phyloP scores from a whole-genome alignment of 176 grass and related monocot species.

The Aegilops sharonensis region DNA sequence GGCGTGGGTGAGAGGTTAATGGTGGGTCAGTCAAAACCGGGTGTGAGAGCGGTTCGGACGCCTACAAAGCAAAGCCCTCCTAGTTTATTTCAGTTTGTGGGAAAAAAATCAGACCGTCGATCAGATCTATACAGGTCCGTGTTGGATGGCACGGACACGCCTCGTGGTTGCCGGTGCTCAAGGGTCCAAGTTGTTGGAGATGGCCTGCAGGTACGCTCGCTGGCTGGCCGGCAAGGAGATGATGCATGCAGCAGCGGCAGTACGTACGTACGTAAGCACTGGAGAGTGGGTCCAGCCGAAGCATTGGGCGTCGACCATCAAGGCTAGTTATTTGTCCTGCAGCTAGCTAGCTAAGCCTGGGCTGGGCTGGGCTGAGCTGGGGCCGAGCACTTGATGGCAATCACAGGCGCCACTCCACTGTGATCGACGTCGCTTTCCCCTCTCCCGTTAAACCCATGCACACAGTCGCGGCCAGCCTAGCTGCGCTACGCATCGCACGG shows the following conservation, averaged over 20 bases:
- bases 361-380: not conserved
- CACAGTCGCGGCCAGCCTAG: slow-evolving; percentile 19
- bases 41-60: too few relatives aligned
- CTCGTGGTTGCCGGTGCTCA: too few relatives aligned
- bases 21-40: too few relatives aligned
- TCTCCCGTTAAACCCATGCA: slow-evolving; percentile 88
- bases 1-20: too few relatives aligned
- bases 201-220: too few relatives aligned
- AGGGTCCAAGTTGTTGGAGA: too few relatives aligned
- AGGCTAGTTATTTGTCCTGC: not conserved
- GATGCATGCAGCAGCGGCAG: not conserved
- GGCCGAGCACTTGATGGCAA: slow-evolving; percentile 67
- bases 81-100: too few relatives aligned
- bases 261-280: not conserved
- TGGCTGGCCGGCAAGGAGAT: too few relatives aligned
- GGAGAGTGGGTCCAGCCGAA: not conserved
- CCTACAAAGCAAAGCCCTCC: too few relatives aligned
- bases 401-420: slow-evolving; percentile 76
- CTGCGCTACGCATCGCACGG: slow-evolving; percentile 37
- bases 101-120: too few relatives aligned
- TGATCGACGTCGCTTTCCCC: slow-evolving; percentile 56
- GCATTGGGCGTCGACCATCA: not conserved
- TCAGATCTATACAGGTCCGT: accelerated
- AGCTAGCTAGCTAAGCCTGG: not conserved
- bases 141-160: too few relatives aligned